Evolutionary conservation across 2,329 filamentous ascomycete genomes (phyloP), one percentile per base, ranked within the genome.

Genomic region (Ophiognomonia clavigignenti-juglandacearum): DNA sequence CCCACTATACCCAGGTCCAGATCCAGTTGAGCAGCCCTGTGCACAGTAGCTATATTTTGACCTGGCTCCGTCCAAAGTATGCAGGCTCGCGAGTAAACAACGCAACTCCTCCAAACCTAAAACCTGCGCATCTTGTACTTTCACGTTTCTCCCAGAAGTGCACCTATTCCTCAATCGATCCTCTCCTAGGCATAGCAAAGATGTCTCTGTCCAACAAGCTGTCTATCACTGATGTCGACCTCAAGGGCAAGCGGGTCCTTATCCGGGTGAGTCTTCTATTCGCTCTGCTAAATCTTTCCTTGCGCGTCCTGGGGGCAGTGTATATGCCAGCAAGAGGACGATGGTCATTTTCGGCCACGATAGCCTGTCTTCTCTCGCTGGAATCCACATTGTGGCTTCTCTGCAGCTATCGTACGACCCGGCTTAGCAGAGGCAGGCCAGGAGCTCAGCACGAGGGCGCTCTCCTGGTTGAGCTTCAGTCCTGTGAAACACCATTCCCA

Each of bases 201-300:
- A 98, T 98, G 93, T 97, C 93, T 83, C 88, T 98, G 67, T 88
- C 91, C 62, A 96, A 84, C 82, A 98, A 98, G 82, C 88, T 98
- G 62, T 88, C 90, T 59, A 96, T 98, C 72, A 88, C 83, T 58
- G 92, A 98, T 66, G 85, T 95, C 64, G 91, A 98, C 73, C 80
- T 98, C 72, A 95, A 96, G 83, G 92, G 80, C 82, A 98, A 98
- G 84, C 84, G 91, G 63, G 93, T 97, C 71, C 80, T 98, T 63
- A 96, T 98, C 69, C 87, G 93, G 65, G 93, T 95, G 80, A 70
- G 87, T 75, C 52, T 14, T 41, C 20, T 36, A 3, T 39, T 10
- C 24, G 10, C 10, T 26, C 10, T n/a, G n/a, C n/a, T n/a, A n/a
- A n/a, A n/a, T n/a, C n/a, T n/a, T n/a, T n/a, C n/a, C n/a, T n/a